A percentile compares a stretch with the other conserved stretches of the same genome.
Conservation (phyloP, 805 yeast species). For the Wickerhamomyces bovis region DNA sequence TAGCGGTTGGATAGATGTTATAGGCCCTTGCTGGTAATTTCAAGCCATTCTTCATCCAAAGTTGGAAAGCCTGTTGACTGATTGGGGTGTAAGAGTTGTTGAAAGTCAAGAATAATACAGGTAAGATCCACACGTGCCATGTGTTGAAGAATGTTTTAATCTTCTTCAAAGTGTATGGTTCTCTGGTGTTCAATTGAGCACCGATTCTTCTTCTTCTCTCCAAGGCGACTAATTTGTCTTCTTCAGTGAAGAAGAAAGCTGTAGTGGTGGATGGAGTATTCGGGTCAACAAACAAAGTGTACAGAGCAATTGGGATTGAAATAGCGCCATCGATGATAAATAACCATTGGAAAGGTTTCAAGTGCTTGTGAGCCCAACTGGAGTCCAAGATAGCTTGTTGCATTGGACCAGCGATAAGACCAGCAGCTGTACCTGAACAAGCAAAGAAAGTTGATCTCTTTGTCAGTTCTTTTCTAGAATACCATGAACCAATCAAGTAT, state of each 20-base stretch:
- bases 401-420: slow-evolving; percentile 29
- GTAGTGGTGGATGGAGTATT: slow-evolving; percentile 29
- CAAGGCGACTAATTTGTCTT: slow-evolving; percentile 38
- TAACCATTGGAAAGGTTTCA: slow-evolving; percentile 36
- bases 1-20: slow-evolving; percentile 36
- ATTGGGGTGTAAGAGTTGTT: slow-evolving; percentile 24
- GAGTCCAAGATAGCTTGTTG: slow-evolving; percentile 27
- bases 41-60: slow-evolving; percentile 39
- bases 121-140: slow-evolving; percentile 46
- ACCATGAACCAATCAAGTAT: slow-evolving; percentile 35
- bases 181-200: slow-evolving; percentile 37
- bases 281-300: slow-evolving; percentile 30
- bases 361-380: slow-evolving; percentile 8
- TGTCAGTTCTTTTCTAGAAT: slow-evolving; percentile 28
- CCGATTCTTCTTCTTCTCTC: slow-evolving; percentile 39
- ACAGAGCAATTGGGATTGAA: slow-evolving; percentile 37
- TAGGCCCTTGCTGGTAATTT: slow-evolving; percentile 29
- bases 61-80: slow-evolving; percentile 36
- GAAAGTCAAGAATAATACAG: slow-evolving; percentile 21
- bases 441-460: slow-evolving; percentile 30
- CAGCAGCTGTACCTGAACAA: slow-evolving; percentile 26
- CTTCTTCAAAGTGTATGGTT: slow-evolving; percentile 33
- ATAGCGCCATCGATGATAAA: slow-evolving; percentile 38
- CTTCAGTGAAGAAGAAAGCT: slow-evolving; percentile 35
- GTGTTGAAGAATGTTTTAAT: slow-evolving; percentile 34